phyloP scores from a whole-genome alignment of 345 rosid genomes.

The Populus davidiana region DNA sequence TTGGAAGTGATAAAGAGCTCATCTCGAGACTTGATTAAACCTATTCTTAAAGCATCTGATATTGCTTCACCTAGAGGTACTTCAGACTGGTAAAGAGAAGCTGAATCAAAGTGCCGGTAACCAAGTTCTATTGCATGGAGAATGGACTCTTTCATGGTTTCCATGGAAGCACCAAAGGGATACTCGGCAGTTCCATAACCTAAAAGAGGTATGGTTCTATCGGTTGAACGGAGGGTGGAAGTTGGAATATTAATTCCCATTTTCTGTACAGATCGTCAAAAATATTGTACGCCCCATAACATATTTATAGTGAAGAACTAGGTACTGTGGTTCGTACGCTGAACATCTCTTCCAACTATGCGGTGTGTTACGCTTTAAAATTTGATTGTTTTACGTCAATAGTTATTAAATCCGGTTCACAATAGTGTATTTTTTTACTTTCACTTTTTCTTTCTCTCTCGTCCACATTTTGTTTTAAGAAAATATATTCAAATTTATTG shows the following conservation, averaged over 20 bases:
- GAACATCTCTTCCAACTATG: too few species aligned
- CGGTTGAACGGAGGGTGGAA: background rate
- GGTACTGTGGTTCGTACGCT: too few species aligned
- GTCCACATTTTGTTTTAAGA: too few species aligned
- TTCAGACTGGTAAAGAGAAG: constrained; percentile 51
- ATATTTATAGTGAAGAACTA: too few species aligned
- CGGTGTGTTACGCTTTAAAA: too few species aligned
- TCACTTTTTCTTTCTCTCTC: too few species aligned
- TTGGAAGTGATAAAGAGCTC: constrained; percentile 66
- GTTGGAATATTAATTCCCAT: background rate
- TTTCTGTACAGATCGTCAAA: background rate
- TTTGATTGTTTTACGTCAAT: too few species aligned
- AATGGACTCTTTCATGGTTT: constrained; percentile 5
- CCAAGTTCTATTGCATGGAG: constrained; percentile 47
- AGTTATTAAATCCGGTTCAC: too few species aligned
- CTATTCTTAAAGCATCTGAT: constrained; percentile 39
- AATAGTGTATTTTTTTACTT: too few species aligned
- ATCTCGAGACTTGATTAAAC: constrained; percentile 40
- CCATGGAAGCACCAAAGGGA: constrained; percentile 7
- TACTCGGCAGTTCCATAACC: constrained; percentile 29
- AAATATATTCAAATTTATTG: too few species aligned
- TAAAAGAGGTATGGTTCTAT: constrained; percentile 9
- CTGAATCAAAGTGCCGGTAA: constrained; percentile 75
- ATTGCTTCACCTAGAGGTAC: constrained; percentile 57
- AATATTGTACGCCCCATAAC: too few species aligned